phyloP scores from a whole-genome alignment of 2,329 filamentous ascomycete genomes.

The Penicillium sp. region DNA sequence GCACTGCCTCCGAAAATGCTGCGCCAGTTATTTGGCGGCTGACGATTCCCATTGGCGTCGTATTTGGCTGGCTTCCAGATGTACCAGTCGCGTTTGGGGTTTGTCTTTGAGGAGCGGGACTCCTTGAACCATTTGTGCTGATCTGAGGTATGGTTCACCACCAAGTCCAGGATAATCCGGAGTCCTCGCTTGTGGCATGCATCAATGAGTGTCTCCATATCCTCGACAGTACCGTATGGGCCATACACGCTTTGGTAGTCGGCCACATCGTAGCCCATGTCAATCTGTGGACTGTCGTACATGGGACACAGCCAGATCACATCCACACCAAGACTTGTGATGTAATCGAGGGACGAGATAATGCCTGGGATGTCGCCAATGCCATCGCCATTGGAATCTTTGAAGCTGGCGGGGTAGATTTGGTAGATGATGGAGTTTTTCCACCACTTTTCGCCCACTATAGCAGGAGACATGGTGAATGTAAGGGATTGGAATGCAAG shows the following conservation, averaged over 20 bases:
- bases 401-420: conserved; percentile 36
- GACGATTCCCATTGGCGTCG: conserved; percentile 52
- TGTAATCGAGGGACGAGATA: conserved; percentile 59
- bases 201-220: conserved; percentile 58
- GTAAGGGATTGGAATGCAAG: background rate
- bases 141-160: conserved; percentile 70
- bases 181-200: conserved; percentile 59
- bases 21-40: conserved; percentile 70
- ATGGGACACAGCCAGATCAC: conserved; percentile 67
- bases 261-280: conserved; percentile 67
- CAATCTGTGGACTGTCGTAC: conserved; percentile 61
- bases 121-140: conserved; percentile 68
- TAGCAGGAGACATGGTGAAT: conserved; percentile 5
- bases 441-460: conserved; percentile 29
- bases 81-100: conserved; percentile 65
- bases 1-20: conserved; percentile 59
- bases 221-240: conserved; percentile 60
- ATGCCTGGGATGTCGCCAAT: conserved; percentile 64
- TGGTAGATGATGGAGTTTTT: conserved; percentile 37
- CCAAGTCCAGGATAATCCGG: conserved; percentile 67
- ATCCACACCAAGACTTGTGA: conserved; percentile 60
- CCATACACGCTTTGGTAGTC: conserved; percentile 62
- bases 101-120: conserved; percentile 55
- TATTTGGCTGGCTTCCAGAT: conserved; percentile 50
- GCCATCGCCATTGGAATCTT: conserved; percentile 56